Base-by-base conservation (phyloP, 2,329 filamentous ascomycete species). In the Dactylonectria estremocensis region DNA sequence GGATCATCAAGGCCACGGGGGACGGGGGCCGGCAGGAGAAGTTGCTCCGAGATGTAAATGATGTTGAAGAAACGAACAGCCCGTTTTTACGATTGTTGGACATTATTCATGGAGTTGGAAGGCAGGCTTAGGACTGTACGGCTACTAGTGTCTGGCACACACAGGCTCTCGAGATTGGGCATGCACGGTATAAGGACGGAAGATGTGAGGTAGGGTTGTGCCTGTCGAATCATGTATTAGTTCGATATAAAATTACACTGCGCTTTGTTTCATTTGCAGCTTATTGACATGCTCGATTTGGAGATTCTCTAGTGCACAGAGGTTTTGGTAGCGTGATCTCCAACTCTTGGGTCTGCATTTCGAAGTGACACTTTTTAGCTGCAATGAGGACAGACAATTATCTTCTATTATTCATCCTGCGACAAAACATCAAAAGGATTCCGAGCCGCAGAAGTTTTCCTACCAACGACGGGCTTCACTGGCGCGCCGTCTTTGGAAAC, bases 1-100 rank as follows among this genome's bases (percentile, higher is more conserved):
- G 88, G 40, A 92, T 97, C 65, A 89, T 95, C 69, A 85, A 83
- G 70, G 80, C 80, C 7, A 81, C 88, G 2, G 87, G 89, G 5
- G 83, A 82, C 49, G 80, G 75, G 2, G 71, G 66, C 5, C 65
- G 69, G 6, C 74, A 79, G 6, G 87, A 91, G 69, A 75, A 88
- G 60, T 74, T 93, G 76, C 72, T 90, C 69, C 76, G 89, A 69
- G 82, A 92, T 79, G 74, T 85, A 71, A 78, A 87, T 24, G 73
- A 77, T 11, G 58, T 68, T 10, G 69, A 74, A 7, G 71, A 77
- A 24, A 66, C 64, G n/a, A 58, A 49, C 16, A 71, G 72, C n/a
- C 67, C 72, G 1, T 77, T 81, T 35, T 63, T 69, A 37, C 67
- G 69, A 37, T 52, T 80, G 22, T 61, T 82, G 68, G 70, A 79